Conservation (phyloP, 1,284 basidiomycete species). For the Sanghuangporus baumii region DNA sequence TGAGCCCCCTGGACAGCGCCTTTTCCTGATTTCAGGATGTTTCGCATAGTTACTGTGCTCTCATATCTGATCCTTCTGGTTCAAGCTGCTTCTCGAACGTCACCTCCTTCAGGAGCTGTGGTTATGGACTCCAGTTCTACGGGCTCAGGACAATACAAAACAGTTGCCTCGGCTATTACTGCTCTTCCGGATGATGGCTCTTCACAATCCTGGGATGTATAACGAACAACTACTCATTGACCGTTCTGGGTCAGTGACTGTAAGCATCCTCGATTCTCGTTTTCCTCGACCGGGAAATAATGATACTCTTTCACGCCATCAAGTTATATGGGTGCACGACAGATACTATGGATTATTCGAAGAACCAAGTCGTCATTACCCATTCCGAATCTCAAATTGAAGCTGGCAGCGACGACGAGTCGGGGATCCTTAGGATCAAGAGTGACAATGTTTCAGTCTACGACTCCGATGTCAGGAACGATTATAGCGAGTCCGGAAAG, state of each 20-base stretch:
- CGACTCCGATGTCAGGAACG: constrained; percentile 51
- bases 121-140: constrained; percentile 24
- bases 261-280: constrained; percentile 8
- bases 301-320: not conserved
- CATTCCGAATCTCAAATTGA: constrained; percentile 28
- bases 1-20: not conserved
- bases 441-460: constrained; percentile 48
- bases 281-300: not conserved
- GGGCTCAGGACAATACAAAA: constrained; percentile 26
- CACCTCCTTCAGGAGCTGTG: constrained; percentile 27
- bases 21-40: not conserved
- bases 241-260: constrained; percentile 26
- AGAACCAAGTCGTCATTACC: constrained; percentile 26
- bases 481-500: constrained; percentile 32
- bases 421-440: constrained; percentile 49
- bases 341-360: constrained; percentile 23
- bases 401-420: constrained; percentile 48
- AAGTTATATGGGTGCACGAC: constrained; percentile 30
- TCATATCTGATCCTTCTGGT: not conserved
- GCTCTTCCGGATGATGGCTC: constrained; percentile 27
- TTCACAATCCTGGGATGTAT: constrained; percentile 25
- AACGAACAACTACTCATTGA: constrained; percentile 29
- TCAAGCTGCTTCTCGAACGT: constrained; percentile 21
- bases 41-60: not conserved
- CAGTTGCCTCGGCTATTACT: constrained; percentile 26